Conservation (phyloP, 2,329 filamentous ascomycete species). For the Akanthomyces lecanii region DNA sequence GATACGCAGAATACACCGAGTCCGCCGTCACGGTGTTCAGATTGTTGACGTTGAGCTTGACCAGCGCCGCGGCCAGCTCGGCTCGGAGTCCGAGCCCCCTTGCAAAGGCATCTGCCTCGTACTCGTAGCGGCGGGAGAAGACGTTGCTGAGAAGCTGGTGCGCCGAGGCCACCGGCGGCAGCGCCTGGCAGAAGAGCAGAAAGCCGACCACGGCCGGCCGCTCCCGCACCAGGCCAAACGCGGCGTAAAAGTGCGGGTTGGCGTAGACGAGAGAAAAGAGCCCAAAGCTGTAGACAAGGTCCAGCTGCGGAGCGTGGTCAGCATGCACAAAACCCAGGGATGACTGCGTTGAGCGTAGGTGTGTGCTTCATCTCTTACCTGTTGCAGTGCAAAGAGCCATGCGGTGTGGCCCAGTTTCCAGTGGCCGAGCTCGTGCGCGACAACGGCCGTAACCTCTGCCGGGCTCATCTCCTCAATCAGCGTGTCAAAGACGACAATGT, state of each 20-base stretch:
- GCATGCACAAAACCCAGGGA: too few relatives aligned
- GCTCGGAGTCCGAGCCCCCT: constrained; percentile 73
- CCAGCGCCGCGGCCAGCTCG: constrained; percentile 79
- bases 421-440: constrained; percentile 94
- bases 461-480: constrained; percentile 80
- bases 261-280: too few relatives aligned
- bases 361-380: constrained; percentile 44
- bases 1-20: constrained; percentile 96
- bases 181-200: too few relatives aligned
- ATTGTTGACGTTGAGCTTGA: constrained; percentile 98
- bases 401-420: constrained; percentile 97
- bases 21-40: constrained; percentile 97
- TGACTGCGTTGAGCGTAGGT: too few relatives aligned
- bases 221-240: too few relatives aligned
- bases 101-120: constrained; percentile 91
- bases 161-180: too few relatives aligned
- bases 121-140: constrained; percentile 89
- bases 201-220: too few relatives aligned
- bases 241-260: too few relatives aligned
- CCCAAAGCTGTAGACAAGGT: too few relatives aligned
- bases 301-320: too few relatives aligned
- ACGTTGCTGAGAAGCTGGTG: constrained; percentile 75
- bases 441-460: constrained; percentile 87
- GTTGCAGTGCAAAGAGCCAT: constrained; percentile 76
- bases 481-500: constrained; percentile 44